Conservation (phyloP, 305 asterid species). For the Fraxinus paxiana region DNA sequence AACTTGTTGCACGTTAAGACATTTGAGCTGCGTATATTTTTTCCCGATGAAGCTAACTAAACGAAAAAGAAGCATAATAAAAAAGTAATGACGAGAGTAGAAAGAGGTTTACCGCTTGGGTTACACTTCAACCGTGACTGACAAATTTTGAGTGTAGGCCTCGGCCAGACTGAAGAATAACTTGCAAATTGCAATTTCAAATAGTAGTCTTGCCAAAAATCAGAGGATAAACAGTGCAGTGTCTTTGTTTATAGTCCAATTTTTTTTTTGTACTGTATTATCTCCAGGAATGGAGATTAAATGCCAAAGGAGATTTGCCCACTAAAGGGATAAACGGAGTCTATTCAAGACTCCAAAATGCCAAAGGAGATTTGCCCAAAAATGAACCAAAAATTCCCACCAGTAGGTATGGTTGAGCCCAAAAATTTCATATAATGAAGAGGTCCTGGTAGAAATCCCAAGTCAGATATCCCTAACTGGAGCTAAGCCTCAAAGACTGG, state of each 20-base stretch:
- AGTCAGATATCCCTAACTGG: slow-evolving; percentile 17
- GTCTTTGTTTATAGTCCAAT: neutral
- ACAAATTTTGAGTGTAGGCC: slow-evolving; percentile 14
- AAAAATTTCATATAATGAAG: slow-evolving; percentile 7
- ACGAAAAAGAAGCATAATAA: neutral
- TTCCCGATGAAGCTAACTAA: neutral
- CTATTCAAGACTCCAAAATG: slow-evolving; percentile 37
- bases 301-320: slow-evolving; percentile 97
- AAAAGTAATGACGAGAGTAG: neutral
- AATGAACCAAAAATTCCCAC: slow-evolving; percentile 23
- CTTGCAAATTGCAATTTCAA: slow-evolving; percentile 10
- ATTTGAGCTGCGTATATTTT: neutral
- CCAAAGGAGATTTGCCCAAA: slow-evolving; percentile 50
- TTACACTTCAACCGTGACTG: neutral
- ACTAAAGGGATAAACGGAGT: slow-evolving; percentile 27
- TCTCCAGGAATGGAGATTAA: slow-evolving; percentile 57
- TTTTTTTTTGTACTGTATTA: slow-evolving; percentile 22
- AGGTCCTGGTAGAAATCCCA: slow-evolving; percentile 16
- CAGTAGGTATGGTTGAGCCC: slow-evolving; percentile 21
- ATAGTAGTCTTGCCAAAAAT: neutral
- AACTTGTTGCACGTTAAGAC: neutral
- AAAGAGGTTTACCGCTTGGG: slow-evolving; percentile 28
- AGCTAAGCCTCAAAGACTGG: slow-evolving; percentile 17
- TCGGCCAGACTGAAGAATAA: slow-evolving; percentile 10
- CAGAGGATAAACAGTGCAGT: neutral